These are phyloP conservation scores for Penicillium turbatum DNA, from an alignment of 495 filamentous ascomycete species.

Conservation along the genomic window DNA sequence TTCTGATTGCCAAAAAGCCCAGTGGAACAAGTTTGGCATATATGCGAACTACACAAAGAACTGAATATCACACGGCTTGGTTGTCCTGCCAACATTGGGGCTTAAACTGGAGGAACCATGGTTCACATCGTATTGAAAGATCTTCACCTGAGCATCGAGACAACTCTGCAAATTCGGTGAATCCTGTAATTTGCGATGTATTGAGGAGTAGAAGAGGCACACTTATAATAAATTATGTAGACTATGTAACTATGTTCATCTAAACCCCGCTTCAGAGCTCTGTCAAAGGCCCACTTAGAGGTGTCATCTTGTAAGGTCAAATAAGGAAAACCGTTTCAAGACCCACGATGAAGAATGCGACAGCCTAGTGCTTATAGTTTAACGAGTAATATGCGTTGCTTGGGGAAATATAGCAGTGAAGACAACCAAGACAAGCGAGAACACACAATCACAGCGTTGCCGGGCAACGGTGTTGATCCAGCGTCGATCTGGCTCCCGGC, in stretches of 20 bases:
- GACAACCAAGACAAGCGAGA: neutral
- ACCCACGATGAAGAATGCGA: neutral
- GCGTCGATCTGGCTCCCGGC: conserved; percentile 9
- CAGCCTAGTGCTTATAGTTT: neutral
- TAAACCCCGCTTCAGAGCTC: no score
- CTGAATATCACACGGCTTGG: neutral
- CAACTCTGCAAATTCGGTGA: no score
- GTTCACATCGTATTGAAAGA: neutral
- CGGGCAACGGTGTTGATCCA: neutral
- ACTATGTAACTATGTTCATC: no score
- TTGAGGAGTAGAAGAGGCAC: no score
- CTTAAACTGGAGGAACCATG: neutral
- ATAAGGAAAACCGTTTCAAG: neutral
- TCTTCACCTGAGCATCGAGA: no score
- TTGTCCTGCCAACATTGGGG: neutral
- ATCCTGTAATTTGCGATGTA: no score
- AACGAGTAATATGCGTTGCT: neutral
- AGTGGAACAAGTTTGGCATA: neutral
- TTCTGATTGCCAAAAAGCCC: no score
- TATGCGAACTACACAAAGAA: neutral
- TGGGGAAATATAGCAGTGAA: no score
- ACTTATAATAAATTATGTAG: neutral
- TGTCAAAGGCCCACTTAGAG: neutral
- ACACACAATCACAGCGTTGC: conserved; percentile 8
- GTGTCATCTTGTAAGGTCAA: neutral